Evolutionary conservation across 352 stramenopile species (phyloP).

Genomic region (Globisporangium cederbergense): DNA sequence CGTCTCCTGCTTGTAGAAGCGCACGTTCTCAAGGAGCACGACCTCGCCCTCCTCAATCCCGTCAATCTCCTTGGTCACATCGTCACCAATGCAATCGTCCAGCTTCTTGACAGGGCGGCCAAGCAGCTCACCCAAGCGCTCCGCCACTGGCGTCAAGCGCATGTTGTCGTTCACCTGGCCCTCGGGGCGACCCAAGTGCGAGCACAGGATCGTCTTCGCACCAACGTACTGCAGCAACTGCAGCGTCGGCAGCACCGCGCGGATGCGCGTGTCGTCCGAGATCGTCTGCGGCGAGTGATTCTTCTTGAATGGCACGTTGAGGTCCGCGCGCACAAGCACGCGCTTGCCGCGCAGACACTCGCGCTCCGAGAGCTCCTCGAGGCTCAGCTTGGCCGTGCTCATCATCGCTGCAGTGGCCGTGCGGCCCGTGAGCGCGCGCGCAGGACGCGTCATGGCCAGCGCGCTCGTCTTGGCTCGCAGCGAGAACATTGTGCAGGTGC

Average conservation of each 20-base stretch:
- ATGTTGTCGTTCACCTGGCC: constrained; percentile 79
- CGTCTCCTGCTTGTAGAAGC: constrained; percentile 98
- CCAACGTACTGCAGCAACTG: constrained; percentile 90
- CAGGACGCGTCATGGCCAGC: not conserved
- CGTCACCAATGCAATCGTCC: constrained; percentile 93
- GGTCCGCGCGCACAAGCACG: constrained; percentile 97
- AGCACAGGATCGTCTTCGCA: constrained; percentile 94
- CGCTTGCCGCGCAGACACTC: constrained; percentile 92
- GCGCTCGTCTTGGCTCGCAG: constrained; percentile 8
- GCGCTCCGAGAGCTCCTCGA: constrained; percentile 59
- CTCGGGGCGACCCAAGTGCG: constrained; percentile 97
- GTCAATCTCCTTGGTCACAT: constrained; percentile 82
- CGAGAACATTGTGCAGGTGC: constrained; percentile 6
- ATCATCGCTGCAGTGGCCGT: constrained; percentile 23
- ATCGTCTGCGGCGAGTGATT: constrained; percentile 89
- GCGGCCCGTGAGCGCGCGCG: constrained; percentile 11
- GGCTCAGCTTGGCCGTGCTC: constrained; percentile 64
- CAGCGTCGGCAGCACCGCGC: constrained; percentile 93
- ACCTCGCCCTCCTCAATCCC: constrained; percentile 90
- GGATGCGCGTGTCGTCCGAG: constrained; percentile 96
- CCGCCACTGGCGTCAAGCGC: constrained; percentile 90
- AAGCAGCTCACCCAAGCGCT: constrained; percentile 92
- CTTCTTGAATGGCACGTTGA: constrained; percentile 98
- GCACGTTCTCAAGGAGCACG: constrained; percentile 91
- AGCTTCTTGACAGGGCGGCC: constrained; percentile 90